phyloP scores from a whole-genome alignment of 1,139 yeast species.

The Candida neerlandica region DNA sequence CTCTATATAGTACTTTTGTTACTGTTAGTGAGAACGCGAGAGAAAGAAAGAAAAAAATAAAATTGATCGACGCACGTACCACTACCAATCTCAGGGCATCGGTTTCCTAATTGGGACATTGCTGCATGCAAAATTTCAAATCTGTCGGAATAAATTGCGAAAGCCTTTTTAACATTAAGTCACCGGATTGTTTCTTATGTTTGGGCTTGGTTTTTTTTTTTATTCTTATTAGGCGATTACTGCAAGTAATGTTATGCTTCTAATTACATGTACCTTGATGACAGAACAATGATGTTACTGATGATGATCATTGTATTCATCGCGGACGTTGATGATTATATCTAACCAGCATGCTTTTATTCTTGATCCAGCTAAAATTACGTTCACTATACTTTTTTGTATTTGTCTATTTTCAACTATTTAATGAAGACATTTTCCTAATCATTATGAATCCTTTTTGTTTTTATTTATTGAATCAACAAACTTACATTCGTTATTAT shows the following conservation, averaged over 20 bases:
- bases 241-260: not conserved
- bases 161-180: too few relatives aligned
- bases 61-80: not conserved
- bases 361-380: not conserved
- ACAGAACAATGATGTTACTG: too few relatives aligned
- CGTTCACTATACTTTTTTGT: too few relatives aligned
- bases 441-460: not conserved
- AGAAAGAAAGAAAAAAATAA: not conserved
- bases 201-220: not conserved
- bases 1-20: too few relatives aligned
- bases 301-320: too few relatives aligned
- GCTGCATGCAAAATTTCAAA: slow-evolving; percentile 13
- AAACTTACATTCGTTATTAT: slow-evolving; percentile 5
- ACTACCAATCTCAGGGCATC: not conserved
- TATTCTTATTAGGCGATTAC: not conserved
- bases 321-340: not conserved
- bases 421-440: not conserved
- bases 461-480: not conserved
- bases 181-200: too few relatives aligned
- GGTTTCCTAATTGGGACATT: slow-evolving; percentile 16
- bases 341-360: slow-evolving; percentile 2
- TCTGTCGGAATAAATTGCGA: not conserved
- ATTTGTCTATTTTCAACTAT: not conserved
- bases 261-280: not conserved
- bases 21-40: not conserved